Percentiles rank a stretch among this genome's conserved stretches.
Evolutionary conservation across 1,284 basidiomycete species (phyloP).

Genomic region (Marasmius tenuissimus): DNA sequence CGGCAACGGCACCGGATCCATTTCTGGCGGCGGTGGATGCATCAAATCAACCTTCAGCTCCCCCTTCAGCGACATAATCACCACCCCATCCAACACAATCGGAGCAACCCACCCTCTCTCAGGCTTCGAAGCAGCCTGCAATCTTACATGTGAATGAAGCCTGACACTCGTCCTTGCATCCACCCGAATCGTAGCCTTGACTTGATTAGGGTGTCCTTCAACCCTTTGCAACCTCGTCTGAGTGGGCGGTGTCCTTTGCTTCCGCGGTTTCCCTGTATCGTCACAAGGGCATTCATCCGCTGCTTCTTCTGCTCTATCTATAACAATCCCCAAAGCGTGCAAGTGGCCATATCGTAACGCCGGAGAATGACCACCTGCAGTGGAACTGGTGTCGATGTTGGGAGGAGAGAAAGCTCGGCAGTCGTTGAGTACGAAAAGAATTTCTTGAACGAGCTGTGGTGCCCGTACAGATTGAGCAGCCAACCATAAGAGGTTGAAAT

Average conservation of each 20-base stretch:
- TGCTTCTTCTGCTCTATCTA: slow-evolving; percentile 65
- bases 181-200: slow-evolving; percentile 53
- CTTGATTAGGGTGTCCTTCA: slow-evolving; percentile 31
- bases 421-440: slow-evolving; percentile 58
- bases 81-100: slow-evolving; percentile 54
- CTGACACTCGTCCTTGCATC: slow-evolving; percentile 48
- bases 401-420: slow-evolving; percentile 27
- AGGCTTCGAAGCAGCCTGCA: slow-evolving; percentile 56
- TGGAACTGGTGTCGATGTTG: background rate
- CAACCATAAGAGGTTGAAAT: slow-evolving; percentile 52
- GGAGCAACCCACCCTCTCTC: slow-evolving; percentile 46
- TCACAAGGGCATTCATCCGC: slow-evolving; percentile 64
- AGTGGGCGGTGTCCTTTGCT: slow-evolving; percentile 36
- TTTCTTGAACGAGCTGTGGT: slow-evolving; percentile 52
- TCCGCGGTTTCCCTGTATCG: slow-evolving; percentile 49
- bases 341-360: slow-evolving; percentile 47
- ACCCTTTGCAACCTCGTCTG: slow-evolving; percentile 35
- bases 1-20: slow-evolving; percentile 19
- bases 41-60: slow-evolving; percentile 52
- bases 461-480: slow-evolving; percentile 49
- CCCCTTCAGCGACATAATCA: slow-evolving; percentile 48
- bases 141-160: slow-evolving; percentile 61
- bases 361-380: slow-evolving; percentile 16
- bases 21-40: slow-evolving; percentile 60
- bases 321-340: slow-evolving; percentile 52